phyloP scores from a whole-genome alignment of 805 yeast species.

The Schwanniomyces vanrijiae region DNA sequence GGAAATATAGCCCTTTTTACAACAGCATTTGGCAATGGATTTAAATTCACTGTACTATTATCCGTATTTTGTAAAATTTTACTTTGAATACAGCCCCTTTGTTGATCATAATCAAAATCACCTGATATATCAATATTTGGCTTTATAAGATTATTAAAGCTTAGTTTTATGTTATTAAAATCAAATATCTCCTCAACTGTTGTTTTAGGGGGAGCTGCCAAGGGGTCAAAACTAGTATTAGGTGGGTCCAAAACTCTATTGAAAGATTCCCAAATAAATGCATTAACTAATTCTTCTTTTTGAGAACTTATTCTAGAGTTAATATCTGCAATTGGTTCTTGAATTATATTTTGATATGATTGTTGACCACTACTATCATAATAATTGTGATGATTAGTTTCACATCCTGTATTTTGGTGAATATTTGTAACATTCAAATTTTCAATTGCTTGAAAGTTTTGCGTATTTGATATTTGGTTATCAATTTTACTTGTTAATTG shows the following conservation, averaged over 20 bases:
- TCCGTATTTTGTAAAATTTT: background rate
- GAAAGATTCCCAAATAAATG: background rate
- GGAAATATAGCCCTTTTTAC: slow-evolving; percentile 10
- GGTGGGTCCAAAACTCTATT: background rate
- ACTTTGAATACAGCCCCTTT: background rate
- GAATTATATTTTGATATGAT: background rate
- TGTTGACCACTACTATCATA: background rate
- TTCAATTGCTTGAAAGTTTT: background rate
- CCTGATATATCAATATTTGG: background rate
- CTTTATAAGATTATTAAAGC: slow-evolving; percentile 2
- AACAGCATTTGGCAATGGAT: slow-evolving; percentile 23
- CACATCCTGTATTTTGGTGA: background rate
- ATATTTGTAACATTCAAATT: background rate
- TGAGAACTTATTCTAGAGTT: background rate
- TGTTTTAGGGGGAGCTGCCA: background rate
- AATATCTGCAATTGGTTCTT: background rate
- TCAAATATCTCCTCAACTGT: slow-evolving; percentile 1
- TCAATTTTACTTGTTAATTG: background rate
- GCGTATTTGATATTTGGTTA: background rate
- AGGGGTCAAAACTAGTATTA: background rate
- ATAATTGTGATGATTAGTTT: background rate
- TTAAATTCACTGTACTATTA: slow-evolving; percentile 2
- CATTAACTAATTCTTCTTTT: background rate
- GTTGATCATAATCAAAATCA: background rate
- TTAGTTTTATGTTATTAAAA: slow-evolving; percentile 2